Base-by-base conservation (phyloP, 1,284 basidiomycete genomes). In the Ceratobasidium sp. region DNA sequence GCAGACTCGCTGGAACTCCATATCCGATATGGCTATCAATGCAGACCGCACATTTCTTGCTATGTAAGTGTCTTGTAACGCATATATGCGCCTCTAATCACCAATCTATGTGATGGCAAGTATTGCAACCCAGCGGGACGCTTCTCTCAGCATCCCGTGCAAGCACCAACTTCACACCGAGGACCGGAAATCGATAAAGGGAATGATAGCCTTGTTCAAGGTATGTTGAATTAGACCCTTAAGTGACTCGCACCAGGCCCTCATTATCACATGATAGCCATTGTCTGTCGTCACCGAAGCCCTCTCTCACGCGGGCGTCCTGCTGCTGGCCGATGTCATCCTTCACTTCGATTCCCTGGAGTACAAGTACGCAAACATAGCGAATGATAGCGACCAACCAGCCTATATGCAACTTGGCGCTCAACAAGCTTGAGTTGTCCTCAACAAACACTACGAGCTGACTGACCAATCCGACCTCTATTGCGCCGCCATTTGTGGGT, bases 271-370 rank as follows among this genome's bases (percentile, higher is more conserved):
- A 5, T 53, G 10, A 5, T 18, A 9, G 21, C 52, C 23, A 26
- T 4, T 53, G 12, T 53, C 10, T 53, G 12, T 53, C 6, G 12
- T 32, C 18, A 46, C 45, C 4, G 6, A 21, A 18, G n/a, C 4
- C 45, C 45, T 46, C 3, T 62, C 60, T 21, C 43, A n/a, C 14
- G 28, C 45, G 1, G n/a, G 32, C 3, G 32, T 64, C n/a, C 30
- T 48, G 1, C 50, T 64, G 61, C 30, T 64, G 1, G 61, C 61
- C 3, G 61, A 64, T 23, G 18, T 64, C 9, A 50, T 64, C 6
- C 32, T 64, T 16, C 61, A 64, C 23, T 50, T 34, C 28, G 61
- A 14, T n/a, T n/a, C n/a, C n/a, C n/a, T n/a, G n/a, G n/a, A n/a
- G n/a, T n/a, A n/a, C n/a, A n/a, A n/a, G n/a, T 64, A 64, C n/a